Conservation (phyloP, 2,329 filamentous ascomycete genomes). For the Clarireedia paspali region DNA sequence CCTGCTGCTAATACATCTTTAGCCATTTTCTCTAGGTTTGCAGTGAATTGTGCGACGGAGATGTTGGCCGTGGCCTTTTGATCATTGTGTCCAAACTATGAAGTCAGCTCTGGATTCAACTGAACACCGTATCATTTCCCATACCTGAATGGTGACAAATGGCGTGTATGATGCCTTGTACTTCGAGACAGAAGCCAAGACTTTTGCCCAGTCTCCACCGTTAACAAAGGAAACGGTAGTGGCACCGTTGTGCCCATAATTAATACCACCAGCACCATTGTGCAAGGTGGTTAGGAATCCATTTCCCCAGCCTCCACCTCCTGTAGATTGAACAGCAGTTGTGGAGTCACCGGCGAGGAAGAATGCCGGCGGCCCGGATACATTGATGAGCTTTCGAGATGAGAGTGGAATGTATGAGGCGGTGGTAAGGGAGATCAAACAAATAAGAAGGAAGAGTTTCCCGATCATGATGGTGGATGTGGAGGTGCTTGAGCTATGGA, state of each 20-base stretch:
- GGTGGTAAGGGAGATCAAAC: not conserved
- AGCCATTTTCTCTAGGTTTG: slow-evolving; percentile 35
- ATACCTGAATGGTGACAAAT: slow-evolving; percentile 42
- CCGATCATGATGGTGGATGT: too few species aligned
- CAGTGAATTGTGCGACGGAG: slow-evolving; percentile 32
- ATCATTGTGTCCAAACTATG: slow-evolving; percentile 44
- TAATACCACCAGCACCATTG: slow-evolving; percentile 24
- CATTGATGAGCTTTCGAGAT: not conserved
- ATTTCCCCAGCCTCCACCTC: slow-evolving; percentile 38
- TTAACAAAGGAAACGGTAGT: slow-evolving; percentile 40
- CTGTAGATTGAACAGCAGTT: slow-evolving; percentile 20
- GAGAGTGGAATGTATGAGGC: not conserved
- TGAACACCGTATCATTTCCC: not conserved
- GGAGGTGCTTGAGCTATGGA: too few species aligned
- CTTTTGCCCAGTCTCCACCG: slow-evolving; percentile 38
- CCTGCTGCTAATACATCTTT: slow-evolving; percentile 26
- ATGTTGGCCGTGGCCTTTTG: slow-evolving; percentile 38
- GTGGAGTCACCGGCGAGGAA: slow-evolving; percentile 37
- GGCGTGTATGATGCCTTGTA: slow-evolving; percentile 31
- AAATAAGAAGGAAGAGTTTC: too few species aligned
- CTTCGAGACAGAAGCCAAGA: slow-evolving; percentile 32
- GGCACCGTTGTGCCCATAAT: slow-evolving; percentile 39
- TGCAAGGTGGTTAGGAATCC: slow-evolving; percentile 41
- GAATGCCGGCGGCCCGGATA: slow-evolving; percentile 29
- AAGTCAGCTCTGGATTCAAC: not conserved